phyloP scores from a whole-genome alignment of 1,284 basidiomycete genomes.

The Wallemia ichthyophaga region DNA sequence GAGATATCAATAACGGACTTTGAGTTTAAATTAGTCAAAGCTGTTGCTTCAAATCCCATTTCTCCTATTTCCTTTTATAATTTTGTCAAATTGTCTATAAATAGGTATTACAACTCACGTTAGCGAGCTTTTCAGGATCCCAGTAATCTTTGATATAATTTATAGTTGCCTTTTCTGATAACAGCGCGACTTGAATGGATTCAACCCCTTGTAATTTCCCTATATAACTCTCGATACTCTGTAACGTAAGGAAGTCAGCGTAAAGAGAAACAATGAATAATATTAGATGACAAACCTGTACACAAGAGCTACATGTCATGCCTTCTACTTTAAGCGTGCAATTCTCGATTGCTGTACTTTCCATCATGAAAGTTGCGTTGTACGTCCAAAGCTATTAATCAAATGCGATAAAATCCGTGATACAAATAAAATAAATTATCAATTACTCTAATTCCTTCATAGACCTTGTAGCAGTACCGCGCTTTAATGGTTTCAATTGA shows the following conservation, averaged over 20 bases:
- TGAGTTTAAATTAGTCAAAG: conserved; percentile 31
- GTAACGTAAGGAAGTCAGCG: conserved; percentile 2
- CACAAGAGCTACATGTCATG: conserved; percentile 74
- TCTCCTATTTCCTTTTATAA: conserved; percentile 48
- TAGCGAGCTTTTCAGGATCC: conserved; percentile 45
- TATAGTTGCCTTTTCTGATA: conserved; percentile 72
- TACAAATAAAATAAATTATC: background rate
- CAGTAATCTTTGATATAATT: conserved; percentile 61
- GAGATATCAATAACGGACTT: conserved; percentile 22
- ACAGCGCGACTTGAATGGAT: conserved; percentile 64
- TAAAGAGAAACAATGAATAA: no score
- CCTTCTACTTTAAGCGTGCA: conserved; percentile 37
- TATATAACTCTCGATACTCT: conserved; percentile 74
- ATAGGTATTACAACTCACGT: conserved; percentile 20
- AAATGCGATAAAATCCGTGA: background rate
- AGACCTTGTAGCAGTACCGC: background rate
- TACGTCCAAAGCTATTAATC: background rate
- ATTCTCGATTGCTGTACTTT: background rate
- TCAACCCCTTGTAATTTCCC: conserved; percentile 51
- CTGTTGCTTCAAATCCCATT: conserved; percentile 63
- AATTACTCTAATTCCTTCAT: background rate
- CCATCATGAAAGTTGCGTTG: background rate
- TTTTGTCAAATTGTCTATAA: conserved; percentile 2
- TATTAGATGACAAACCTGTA: conserved; percentile 34
- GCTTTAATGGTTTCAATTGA: background rate